Base-by-base conservation (phyloP, 2,329 filamentous ascomycete genomes). In the Xylariaceae sp. region DNA sequence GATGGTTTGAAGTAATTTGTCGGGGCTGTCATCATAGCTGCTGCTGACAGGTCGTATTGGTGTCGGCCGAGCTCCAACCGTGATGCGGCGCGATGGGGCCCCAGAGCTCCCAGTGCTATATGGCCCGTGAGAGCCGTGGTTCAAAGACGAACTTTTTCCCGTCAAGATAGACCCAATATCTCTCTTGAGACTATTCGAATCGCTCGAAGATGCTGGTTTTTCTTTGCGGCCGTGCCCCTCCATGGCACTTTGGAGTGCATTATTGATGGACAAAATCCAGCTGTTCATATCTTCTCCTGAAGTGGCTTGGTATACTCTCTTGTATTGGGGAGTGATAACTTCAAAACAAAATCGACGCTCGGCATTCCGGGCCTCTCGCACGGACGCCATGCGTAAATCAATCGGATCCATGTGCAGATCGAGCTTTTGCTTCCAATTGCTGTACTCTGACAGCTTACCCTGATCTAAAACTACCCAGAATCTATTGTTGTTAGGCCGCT, bases 381-480 rank as follows among this genome's bases (percentile, higher is more conserved):
- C 95, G 12, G 94, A 97, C 7, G 94, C 94, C 84, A 97, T 94
- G 37, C 94, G 88, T 45, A 99, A 77, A 70, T 99, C 95, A 61
- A 99, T 97, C 0, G 94, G 94, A 1, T 97, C 94, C 84, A 96
- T 97, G 70, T 99, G 95, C 30, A 97, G 77, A 71, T 99, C 94
- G 29, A 99, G 81, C 70, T 85, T 92, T 70, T 99, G 90, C 73
- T 99, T 99, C 94, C 94, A 99, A 70, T 99, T 97, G 69, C 91
- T 96, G 72, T 99, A 99, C 68, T 99, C 94, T 1, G 92, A 96
- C 12, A 99, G 79, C 69, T 94, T 96, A 29, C 94, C 94, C 71
- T 96, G 91, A 69, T 97, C 95, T 44, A 99, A 79, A 2, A 99
- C 94, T 60, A 99, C 95, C 94, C 94, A 99, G 73, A 97, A 99